Base-by-base conservation (phyloP, 2,329 filamentous ascomycete species). In the Colletotrichum navitas region DNA sequence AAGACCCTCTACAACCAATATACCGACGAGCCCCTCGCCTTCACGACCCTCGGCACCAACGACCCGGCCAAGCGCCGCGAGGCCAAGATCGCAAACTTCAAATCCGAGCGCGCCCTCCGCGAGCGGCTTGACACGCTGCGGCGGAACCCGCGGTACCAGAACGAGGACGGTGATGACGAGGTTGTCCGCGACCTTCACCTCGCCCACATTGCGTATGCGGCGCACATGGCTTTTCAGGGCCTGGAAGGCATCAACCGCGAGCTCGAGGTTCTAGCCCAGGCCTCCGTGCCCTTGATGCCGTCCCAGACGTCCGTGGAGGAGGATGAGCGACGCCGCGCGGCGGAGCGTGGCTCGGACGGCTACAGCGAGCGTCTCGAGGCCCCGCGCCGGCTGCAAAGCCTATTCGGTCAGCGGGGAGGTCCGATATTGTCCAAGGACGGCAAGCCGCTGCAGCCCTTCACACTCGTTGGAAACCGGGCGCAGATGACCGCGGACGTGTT, bases 381-480 rank as follows among this genome's bases (percentile, higher is more conserved):
- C 56, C 87, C 89, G 8, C 84, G 84, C 45, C 86, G 87, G 65
- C 80, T 90, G 14, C 77, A 84, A 79, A 76, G 85, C 74, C 81
- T 76, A 78, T 85, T 73, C 82, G 89, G 77, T 82, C 63, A 70
- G 55, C 49, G 47, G n/a, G 68, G 71, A 16, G 93, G 94, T 0
- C 94, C 95, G 0, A 85, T 98, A 26, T 85, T 99, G 32, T 93
- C 91, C 74, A 88, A 86, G 73, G 87, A 91, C 68, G 96, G 96
- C 55, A 96, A 94, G 79, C 96, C 96, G 18, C 85, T 98, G 76
- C 90, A 95, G 76, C 95, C 95, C 0, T 98, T 99, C 78, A 98
- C 94, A 1, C 86, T 99, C 29, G 86, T 97, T 5, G 91, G 92
- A 71, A 92, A 87, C 75, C 89, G 96, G 47, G 90, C 94, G 73